Evolutionary conservation across 176 grass and related monocot species (phyloP).

Genomic region (Oryza nivara): DNA sequence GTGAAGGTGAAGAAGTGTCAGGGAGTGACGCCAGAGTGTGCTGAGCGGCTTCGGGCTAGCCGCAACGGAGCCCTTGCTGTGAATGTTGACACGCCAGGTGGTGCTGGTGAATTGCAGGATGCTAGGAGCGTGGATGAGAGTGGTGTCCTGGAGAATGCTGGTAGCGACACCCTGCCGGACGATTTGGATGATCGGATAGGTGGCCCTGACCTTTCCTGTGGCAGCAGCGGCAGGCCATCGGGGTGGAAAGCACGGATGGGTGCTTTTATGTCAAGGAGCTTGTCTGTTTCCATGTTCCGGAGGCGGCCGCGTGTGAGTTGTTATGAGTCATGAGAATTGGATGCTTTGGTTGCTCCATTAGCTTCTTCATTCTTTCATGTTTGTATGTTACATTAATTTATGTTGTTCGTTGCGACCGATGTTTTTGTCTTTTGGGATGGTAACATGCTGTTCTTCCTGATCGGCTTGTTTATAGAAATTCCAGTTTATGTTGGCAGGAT

Average conservation of each 20-base stretch:
- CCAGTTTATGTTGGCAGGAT: conserved; percentile 28
- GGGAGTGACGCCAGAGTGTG: conserved; percentile 65
- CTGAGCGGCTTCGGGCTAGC: conserved; percentile 62
- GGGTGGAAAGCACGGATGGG: conserved; percentile 56
- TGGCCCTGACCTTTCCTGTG: conserved; percentile 36
- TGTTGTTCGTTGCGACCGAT: conserved; percentile 29
- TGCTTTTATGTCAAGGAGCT: conserved; percentile 48
- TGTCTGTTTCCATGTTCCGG: conserved; percentile 55
- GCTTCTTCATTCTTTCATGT: conserved; percentile 46
- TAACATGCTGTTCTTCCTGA: conserved; percentile 30
- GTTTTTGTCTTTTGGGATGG: conserved; percentile 33
- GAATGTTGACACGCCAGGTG: conserved; percentile 63
- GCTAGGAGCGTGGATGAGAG: conserved; percentile 56
- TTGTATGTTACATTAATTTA: conserved; percentile 40
- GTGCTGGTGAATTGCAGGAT: conserved; percentile 48
- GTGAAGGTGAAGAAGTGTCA: conserved; percentile 96
- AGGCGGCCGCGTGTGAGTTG: conserved; percentile 34
- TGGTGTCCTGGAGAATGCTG: conserved; percentile 63
- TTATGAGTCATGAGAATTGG: conserved; percentile 33
- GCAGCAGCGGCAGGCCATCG: conserved; percentile 45
- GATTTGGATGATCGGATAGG: conserved; percentile 54
- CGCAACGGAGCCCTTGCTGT: conserved; percentile 63
- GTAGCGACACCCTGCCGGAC: conserved; percentile 45
- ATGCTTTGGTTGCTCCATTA: conserved; percentile 31
- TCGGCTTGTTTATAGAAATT: conserved; percentile 23